phyloP scores from a whole-genome alignment of 1,139 yeast species.

The Candida neerlandica region DNA sequence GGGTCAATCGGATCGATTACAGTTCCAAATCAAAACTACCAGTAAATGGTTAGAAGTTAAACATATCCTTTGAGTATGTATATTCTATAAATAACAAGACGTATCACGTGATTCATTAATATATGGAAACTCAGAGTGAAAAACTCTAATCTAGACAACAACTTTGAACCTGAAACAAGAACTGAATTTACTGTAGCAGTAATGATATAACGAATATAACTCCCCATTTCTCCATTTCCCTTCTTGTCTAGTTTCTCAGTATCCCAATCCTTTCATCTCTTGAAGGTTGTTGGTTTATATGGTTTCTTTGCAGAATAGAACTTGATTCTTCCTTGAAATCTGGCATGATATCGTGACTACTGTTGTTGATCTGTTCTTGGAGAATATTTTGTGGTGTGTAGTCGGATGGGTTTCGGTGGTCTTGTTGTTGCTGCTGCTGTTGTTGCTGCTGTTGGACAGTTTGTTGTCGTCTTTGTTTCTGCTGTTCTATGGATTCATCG shows the following conservation, averaged over 20 bases:
- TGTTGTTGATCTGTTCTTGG: constrained; percentile 21
- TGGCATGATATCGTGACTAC: constrained; percentile 14
- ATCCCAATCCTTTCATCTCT: constrained; percentile 25
- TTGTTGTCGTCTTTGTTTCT: constrained; percentile 13
- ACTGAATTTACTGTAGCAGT: too few species aligned
- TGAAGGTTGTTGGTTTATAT: constrained; percentile 7
- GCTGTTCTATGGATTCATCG: constrained; percentile 42
- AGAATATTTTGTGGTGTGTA: constrained; percentile 14
- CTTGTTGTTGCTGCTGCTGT: constrained; percentile 6
- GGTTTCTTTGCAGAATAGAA: constrained; percentile 6
- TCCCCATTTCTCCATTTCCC: not conserved
- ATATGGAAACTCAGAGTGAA: not conserved
- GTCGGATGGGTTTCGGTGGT: not conserved
- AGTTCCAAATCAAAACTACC: too few species aligned
- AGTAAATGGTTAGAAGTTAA: too few species aligned
- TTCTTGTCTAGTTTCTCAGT: constrained; percentile 9
- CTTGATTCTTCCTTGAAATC: constrained; percentile 14
- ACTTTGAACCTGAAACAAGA: too few species aligned
- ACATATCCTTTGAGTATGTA: not conserved
- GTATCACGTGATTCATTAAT: too few species aligned
- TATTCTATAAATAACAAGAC: not conserved
- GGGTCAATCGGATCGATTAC: not conserved
- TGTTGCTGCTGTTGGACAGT: constrained; percentile 9
- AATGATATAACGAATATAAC: too few species aligned
- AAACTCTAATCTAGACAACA: not conserved